Evolutionary conservation across 805 yeast species (phyloP).

Genomic region (Candida suzukii): DNA sequence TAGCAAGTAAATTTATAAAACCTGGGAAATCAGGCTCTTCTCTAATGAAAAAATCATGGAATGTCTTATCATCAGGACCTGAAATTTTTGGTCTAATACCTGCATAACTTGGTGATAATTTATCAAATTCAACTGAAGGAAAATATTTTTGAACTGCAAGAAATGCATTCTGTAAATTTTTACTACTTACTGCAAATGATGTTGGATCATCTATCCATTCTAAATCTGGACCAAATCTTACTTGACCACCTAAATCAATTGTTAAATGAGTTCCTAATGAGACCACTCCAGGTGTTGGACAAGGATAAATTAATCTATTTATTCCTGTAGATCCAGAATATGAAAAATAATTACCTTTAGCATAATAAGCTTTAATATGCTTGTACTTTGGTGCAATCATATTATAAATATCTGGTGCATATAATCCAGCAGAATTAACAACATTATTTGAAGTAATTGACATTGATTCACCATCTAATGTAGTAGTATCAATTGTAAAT

Average conservation of each 20-base stretch:
- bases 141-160: constrained; percentile 55
- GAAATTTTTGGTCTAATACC: constrained; percentile 81
- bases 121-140: constrained; percentile 46
- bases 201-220: constrained; percentile 59
- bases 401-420: constrained; percentile 68
- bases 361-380: constrained; percentile 55
- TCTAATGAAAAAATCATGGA: constrained; percentile 68
- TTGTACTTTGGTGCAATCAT: constrained; percentile 57
- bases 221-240: constrained; percentile 83
- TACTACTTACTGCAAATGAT: constrained; percentile 41
- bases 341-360: constrained; percentile 79
- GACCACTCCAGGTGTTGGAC: constrained; percentile 62
- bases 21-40: constrained; percentile 71
- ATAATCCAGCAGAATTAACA: constrained; percentile 74
- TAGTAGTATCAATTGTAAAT: constrained; percentile 24
- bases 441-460: constrained; percentile 47
- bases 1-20: constrained; percentile 72
- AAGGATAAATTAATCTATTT: constrained; percentile 64
- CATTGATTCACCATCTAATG: constrained; percentile 25
- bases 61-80: constrained; percentile 35
- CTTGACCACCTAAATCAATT: constrained; percentile 69
- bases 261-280: constrained; percentile 88
- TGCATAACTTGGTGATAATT: constrained; percentile 59
- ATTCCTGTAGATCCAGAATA: constrained; percentile 38
- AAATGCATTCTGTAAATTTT: constrained; percentile 47